These are phyloP conservation scores for Thinopyrum elongatum DNA, from an alignment of 176 grass and related monocot genomes.

Conservation along the genomic window DNA sequence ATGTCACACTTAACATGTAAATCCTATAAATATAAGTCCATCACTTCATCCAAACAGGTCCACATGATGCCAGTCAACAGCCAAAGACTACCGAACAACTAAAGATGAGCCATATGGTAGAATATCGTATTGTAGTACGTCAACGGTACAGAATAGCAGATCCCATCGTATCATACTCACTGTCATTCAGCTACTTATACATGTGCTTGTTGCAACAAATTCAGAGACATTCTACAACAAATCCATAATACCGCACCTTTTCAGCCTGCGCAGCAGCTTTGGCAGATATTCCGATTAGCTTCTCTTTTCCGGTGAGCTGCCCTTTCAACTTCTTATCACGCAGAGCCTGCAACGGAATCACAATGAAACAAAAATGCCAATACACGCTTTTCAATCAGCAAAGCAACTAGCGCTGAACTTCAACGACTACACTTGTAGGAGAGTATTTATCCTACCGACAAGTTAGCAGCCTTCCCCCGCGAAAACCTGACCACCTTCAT, in stretches of 20 bases:
- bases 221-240: background rate
- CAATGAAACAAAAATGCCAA: constrained; percentile 18
- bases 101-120: background rate
- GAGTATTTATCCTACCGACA: constrained; percentile 50
- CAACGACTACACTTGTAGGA: background rate
- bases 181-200: background rate
- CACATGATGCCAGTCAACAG: background rate
- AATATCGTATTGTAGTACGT: background rate
- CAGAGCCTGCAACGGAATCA: constrained; percentile 41
- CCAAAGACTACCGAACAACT: background rate
- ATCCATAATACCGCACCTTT: constrained; percentile 39
- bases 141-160: background rate
- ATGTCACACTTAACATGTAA: background rate
- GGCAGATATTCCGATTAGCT: constrained; percentile 66
- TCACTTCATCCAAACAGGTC: background rate
- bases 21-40: background rate
- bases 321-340: constrained; percentile 82
- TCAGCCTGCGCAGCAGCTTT: constrained; percentile 78
- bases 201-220: background rate
- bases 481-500: constrained; percentile 66
- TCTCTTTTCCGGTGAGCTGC: constrained; percentile 67
- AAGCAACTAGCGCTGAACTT: background rate
- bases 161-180: background rate
- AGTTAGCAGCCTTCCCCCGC: constrained; percentile 52
- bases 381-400: background rate